phyloP scores from a whole-genome alignment of 208 protist species.

The Trypanosomatidae sp. region DNA sequence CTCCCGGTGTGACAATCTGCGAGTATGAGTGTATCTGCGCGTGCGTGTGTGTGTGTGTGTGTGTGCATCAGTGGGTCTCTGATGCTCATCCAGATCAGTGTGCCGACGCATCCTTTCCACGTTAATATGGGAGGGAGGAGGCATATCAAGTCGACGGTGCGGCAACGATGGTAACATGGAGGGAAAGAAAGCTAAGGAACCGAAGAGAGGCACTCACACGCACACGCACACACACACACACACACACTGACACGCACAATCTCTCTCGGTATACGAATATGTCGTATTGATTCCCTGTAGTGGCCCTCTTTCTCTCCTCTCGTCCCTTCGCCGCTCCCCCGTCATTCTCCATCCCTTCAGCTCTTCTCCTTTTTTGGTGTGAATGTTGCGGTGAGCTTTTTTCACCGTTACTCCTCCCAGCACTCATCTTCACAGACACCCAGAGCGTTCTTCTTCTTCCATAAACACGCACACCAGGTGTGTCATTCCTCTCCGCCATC shows the following conservation, averaged over 20 bases:
- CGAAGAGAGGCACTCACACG: too few relatives aligned
- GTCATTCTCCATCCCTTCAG: background rate
- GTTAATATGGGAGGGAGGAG: background rate
- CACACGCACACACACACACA: too few relatives aligned
- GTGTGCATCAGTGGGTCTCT: background rate
- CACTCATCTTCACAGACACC: slow-evolving; percentile 4
- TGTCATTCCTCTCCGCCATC: background rate
- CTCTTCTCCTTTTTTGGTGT: slow-evolving; percentile 15
- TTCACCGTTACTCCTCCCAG: background rate
- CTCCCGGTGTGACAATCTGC: background rate
- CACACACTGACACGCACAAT: too few relatives aligned
- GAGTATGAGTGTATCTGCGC: background rate
- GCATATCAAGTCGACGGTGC: background rate
- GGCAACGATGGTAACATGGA: background rate
- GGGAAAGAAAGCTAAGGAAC: background rate
- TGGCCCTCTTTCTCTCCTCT: background rate
- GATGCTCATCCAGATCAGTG: background rate
- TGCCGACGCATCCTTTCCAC: background rate
- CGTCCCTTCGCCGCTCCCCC: background rate
- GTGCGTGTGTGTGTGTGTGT: background rate
- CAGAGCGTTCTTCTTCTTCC: background rate
- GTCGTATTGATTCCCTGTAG: background rate
- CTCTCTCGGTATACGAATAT: background rate
- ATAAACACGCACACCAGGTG: background rate
- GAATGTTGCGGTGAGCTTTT: background rate